A percentile compares a stretch with the other conserved stretches of the same genome.
phyloP scores from a whole-genome alignment of 2,329 filamentous ascomycete genomes.

The Cladosporium oxysporum region DNA sequence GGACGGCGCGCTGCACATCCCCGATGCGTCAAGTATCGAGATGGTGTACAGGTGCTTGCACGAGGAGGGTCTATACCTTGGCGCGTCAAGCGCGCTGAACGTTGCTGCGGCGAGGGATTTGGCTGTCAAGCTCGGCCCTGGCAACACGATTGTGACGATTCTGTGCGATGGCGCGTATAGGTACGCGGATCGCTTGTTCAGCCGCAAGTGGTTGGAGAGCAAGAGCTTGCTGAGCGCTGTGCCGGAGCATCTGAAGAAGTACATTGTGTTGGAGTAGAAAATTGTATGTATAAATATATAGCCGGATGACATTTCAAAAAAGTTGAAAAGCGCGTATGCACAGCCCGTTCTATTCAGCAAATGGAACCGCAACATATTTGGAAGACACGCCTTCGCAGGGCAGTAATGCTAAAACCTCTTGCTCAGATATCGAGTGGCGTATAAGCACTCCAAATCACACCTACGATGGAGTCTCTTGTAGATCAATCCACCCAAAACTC shows the following conservation, averaged over 20 bases:
- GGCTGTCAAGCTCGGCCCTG: conserved; percentile 83
- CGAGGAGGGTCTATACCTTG: conserved; percentile 92
- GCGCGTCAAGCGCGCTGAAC: conserved; percentile 90
- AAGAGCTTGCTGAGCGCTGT: conserved; percentile 83
- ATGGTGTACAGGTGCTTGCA: conserved; percentile 98
- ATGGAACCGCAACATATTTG: background rate
- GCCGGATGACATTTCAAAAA: background rate
- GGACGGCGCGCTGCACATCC: conserved; percentile 81
- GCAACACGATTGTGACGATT: conserved; percentile 89
- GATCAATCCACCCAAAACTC: background rate
- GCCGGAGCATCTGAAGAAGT: conserved; percentile 83
- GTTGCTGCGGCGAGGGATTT: conserved; percentile 95
- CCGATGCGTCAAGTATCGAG: conserved; percentile 91
- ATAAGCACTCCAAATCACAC: background rate
- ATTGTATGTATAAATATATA: background rate
- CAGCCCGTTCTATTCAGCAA: background rate
- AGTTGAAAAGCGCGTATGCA: background rate
- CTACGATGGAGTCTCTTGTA: background rate
- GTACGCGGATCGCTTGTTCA: conserved; percentile 93
- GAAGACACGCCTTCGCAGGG: background rate
- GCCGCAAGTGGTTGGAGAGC: conserved; percentile 80
- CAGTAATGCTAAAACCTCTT: background rate
- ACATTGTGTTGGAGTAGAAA: conserved; percentile 79
- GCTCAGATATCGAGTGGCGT: background rate
- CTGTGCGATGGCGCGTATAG: conserved; percentile 96